Conservation (phyloP, 2,329 filamentous ascomycete genomes). For the Neonectria magnoliae region DNA sequence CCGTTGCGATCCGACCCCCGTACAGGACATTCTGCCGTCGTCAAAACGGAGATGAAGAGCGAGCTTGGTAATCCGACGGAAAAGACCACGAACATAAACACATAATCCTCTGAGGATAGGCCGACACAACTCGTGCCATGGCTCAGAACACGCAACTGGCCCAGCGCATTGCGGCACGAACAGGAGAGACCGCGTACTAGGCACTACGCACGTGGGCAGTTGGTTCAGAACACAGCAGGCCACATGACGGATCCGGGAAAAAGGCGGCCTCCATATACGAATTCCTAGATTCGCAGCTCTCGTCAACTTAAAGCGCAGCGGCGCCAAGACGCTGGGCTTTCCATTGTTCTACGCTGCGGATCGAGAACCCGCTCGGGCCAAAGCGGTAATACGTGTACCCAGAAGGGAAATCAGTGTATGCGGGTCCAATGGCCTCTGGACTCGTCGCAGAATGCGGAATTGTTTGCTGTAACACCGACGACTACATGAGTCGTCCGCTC, state of each 20-base stretch:
- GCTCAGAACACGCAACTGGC: background rate
- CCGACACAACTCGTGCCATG: background rate
- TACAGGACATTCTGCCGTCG: background rate
- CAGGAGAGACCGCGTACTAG: background rate
- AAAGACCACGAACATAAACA: background rate
- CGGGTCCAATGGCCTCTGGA: constrained; percentile 18
- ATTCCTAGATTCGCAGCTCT: background rate
- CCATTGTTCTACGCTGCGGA: background rate
- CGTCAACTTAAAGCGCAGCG: background rate
- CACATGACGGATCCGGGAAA: background rate
- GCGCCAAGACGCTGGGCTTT: background rate
- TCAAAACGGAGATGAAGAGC: background rate
- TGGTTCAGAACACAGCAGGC: background rate
- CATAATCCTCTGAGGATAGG: background rate
- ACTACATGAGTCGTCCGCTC: no score
- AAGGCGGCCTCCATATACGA: background rate
- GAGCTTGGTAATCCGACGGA: background rate
- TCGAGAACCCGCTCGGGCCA: constrained; percentile 8
- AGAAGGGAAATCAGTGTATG: constrained; percentile 42
- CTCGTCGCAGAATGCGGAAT: constrained; percentile 3
- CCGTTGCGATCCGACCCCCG: background rate
- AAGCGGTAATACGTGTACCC: constrained; percentile 38
- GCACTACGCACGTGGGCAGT: background rate
- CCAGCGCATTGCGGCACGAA: background rate
- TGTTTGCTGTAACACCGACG: background rate